phyloP scores from a whole-genome alignment of 345 rosid genomes.

The Limnanthes douglasii region DNA sequence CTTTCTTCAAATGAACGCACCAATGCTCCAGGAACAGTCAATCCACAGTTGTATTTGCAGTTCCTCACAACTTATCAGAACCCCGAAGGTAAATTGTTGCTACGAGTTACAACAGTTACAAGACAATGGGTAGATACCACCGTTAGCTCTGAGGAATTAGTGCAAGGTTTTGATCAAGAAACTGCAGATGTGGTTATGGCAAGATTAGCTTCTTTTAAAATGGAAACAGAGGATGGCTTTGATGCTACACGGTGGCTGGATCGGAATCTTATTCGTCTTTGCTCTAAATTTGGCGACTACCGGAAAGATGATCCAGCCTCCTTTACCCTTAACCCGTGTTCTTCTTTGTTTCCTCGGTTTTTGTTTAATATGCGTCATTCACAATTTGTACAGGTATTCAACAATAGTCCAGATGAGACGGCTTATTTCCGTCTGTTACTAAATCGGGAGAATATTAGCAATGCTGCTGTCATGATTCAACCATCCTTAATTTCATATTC shows the following conservation, averaged over 20 bases:
- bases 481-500: slow-evolving; percentile 92
- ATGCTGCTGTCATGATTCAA: slow-evolving; percentile 40
- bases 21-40: no score
- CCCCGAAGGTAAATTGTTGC: no score
- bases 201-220: slow-evolving; percentile 78
- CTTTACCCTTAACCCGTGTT: slow-evolving; percentile 73
- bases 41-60: no score
- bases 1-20: no score
- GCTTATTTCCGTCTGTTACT: slow-evolving; percentile 18
- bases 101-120: no score
- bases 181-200: slow-evolving; percentile 98
- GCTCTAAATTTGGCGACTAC: slow-evolving; percentile 95
- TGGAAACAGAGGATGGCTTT: slow-evolving; percentile 99
- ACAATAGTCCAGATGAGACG: slow-evolving; percentile 24
- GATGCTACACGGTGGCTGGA: slow-evolving; percentile 99
- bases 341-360: slow-evolving; percentile 98
- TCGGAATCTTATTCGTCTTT: slow-evolving; percentile 81
- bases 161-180: slow-evolving; percentile 98
- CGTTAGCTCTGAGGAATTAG: no score
- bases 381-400: slow-evolving; percentile 58
- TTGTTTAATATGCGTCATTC: slow-evolving; percentile 92
- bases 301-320: slow-evolving; percentile 97
- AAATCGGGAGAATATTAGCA: slow-evolving; percentile 14
- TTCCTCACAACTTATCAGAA: no score
- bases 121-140: no score